A percentile compares a stretch with the other conserved stretches of the same genome.
phyloP scores from a whole-genome alignment of 2,329 filamentous ascomycete species.

The Phialophora verrucosa region DNA sequence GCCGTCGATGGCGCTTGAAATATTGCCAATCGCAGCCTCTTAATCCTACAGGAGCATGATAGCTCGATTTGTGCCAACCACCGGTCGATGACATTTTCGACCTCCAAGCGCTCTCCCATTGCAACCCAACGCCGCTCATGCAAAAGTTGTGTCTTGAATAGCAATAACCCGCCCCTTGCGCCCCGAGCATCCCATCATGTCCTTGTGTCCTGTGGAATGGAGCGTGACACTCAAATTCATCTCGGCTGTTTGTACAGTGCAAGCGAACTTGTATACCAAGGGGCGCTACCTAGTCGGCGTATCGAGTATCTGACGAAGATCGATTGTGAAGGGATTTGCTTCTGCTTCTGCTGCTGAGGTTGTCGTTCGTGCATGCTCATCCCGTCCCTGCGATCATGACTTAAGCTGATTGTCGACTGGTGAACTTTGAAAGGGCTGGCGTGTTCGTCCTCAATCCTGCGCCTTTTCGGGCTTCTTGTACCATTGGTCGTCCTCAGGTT shows the following conservation, averaged over 20 bases:
- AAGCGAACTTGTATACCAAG: background rate
- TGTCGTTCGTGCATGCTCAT: background rate
- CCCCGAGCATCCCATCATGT: background rate
- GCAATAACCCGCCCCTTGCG: background rate
- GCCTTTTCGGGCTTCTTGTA: slow-evolving; percentile 5
- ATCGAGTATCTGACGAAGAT: background rate
- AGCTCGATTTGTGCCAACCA: slow-evolving; percentile 2
- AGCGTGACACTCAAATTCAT: background rate
- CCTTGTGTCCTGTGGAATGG: background rate
- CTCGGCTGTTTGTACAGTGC: background rate
- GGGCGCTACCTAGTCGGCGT: background rate
- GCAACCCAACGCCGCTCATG: slow-evolving; percentile 13
- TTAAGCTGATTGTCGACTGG: background rate
- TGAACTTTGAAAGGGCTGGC: background rate
- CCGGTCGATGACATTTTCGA: background rate
- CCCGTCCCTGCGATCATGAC: background rate
- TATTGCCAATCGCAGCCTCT: background rate
- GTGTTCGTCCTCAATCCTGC: background rate
- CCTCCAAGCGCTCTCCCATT: background rate
- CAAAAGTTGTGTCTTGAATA: background rate
- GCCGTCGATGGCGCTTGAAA: background rate
- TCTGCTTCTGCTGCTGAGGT: background rate
- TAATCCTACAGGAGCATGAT: background rate
- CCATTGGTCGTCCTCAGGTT: slow-evolving; percentile 13
- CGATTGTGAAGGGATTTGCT: background rate